Base-by-base conservation (phyloP, 805 yeast species). In the Wickerhamomyces pijperi region DNA sequence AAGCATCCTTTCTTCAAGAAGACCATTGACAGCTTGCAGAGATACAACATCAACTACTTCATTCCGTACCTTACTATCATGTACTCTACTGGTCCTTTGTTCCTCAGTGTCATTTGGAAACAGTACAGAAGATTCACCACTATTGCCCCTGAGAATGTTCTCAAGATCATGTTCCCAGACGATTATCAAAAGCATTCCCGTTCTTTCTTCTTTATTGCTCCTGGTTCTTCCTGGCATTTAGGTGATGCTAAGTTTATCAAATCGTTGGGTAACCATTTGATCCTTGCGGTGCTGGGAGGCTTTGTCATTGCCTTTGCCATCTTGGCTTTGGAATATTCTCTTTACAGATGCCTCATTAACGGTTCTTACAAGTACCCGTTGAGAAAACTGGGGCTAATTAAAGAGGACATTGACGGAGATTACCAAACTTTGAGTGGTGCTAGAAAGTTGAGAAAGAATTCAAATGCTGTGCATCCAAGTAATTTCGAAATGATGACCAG, bases 11-110 rank as follows among this genome's bases (percentile, higher is more conserved):
- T 87, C 61, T 85, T 84, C 64, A 57, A 70, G 36, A 78, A 78
- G 53, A 82, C 72, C 15, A 70, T 85, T 43, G 81, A 79, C 44
- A 72, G 72, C 36, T 65, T 88, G 43, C 60, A 76, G 44, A 66
- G 60, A 38, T 80, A 74, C 54, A 76, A 85, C 53, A 56, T 63
- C 35, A 81, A 83, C 59, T 86, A 94, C 82, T 60, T 82, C 29
- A 76, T 85, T 15, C 95, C 96, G 13, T 88, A 88, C 62, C 65
- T 87, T 44, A 86, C 96, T 28, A 86, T 88, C 57, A 85, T 88
- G 95, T 82, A 76, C 53, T 78, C 94, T 12, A 88, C 97, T 0
- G 97, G 97, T 12, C 96, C 97, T 0, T 63, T 88, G 40, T 87
- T 84, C 54, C 66, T 88, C 34, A 80, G 92, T 17, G 87, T 84